Percentiles rank a stretch among this genome's conserved stretches.
phyloP scores from a whole-genome alignment of 495 filamentous ascomycete genomes.

The Penicillium salamii region DNA sequence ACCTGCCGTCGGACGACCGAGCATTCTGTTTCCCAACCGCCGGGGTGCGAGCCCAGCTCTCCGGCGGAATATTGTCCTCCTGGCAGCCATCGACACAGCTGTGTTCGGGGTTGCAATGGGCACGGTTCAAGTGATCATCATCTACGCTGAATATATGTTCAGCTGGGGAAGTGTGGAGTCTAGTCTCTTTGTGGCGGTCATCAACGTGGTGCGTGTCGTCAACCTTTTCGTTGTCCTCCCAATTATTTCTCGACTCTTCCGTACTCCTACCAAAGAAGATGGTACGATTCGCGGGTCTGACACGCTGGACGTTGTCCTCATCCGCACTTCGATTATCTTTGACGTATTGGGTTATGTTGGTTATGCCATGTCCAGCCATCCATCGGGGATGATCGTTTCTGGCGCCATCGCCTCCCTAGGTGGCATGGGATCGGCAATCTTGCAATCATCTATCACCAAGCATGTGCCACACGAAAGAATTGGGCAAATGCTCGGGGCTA shows the following conservation, averaged over 20 bases:
- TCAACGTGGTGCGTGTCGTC: slow-evolving; percentile 70
- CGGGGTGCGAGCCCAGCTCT: slow-evolving; percentile 57
- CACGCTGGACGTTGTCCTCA: slow-evolving; percentile 68
- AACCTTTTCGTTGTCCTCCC: slow-evolving; percentile 75
- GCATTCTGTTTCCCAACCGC: slow-evolving; percentile 58
- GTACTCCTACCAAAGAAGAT: slow-evolving; percentile 37
- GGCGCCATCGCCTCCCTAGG: slow-evolving; percentile 73
- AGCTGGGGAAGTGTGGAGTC: slow-evolving; percentile 76
- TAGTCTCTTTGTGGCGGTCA: slow-evolving; percentile 70
- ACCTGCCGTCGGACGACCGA: slow-evolving; percentile 63
- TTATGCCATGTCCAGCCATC: slow-evolving; percentile 60
- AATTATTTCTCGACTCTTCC: slow-evolving; percentile 64
- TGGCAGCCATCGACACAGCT: slow-evolving; percentile 75
- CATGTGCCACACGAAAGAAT: slow-evolving; percentile 79
- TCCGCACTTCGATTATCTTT: slow-evolving; percentile 73
- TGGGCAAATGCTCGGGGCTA: slow-evolving; percentile 83
- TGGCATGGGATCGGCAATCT: slow-evolving; percentile 77
- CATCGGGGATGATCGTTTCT: slow-evolving; percentile 57
- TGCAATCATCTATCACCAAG: slow-evolving; percentile 82
- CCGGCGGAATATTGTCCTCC: slow-evolving; percentile 72
- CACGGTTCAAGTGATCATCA: slow-evolving; percentile 67
- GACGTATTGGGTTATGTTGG: slow-evolving; percentile 75
- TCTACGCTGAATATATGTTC: slow-evolving; percentile 78
- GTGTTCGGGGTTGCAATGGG: slow-evolving; percentile 83
- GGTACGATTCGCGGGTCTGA: slow-evolving; percentile 69